phyloP scores from a whole-genome alignment of 345 rosid species.

The Salix arbutifolia region DNA sequence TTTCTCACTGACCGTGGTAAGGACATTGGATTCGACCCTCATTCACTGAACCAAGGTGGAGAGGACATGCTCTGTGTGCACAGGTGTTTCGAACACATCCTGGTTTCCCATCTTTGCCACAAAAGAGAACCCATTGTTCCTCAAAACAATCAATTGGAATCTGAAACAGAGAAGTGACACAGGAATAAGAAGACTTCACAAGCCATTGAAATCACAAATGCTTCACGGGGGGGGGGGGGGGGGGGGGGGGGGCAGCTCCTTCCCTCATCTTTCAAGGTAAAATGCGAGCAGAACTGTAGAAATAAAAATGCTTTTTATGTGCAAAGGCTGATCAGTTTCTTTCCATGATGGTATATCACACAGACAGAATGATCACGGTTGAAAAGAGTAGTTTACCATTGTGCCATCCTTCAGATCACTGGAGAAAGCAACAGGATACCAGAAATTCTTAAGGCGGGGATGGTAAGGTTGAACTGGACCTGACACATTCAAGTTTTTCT shows the following conservation, averaged over 20 bases:
- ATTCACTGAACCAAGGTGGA: constrained; percentile 87
- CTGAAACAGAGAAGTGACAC: constrained; percentile 34
- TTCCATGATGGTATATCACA: not conserved
- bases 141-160: constrained; percentile 94
- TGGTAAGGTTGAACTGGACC: constrained; percentile 87
- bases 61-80: constrained; percentile 98
- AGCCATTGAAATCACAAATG: not conserved
- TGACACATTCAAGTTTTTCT: constrained; percentile 72
- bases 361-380: not conserved
- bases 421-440: constrained; percentile 93
- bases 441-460: constrained; percentile 72
- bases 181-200: not conserved
- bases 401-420: constrained; percentile 78
- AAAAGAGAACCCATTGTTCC: constrained; percentile 90
- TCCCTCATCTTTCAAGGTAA: not conserved
- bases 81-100: constrained; percentile 93
- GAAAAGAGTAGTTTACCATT: constrained; percentile 49
- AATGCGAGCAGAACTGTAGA: not conserved
- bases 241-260: not conserved
- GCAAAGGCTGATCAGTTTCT: not conserved
- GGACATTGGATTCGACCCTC: constrained; percentile 96
- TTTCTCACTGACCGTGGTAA: constrained; percentile 77
- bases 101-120: constrained; percentile 87
- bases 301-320: not conserved
- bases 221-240: not conserved